A percentile compares a stretch with the other conserved stretches of the same genome.
These are phyloP conservation scores for Calonectria honghensis DNA, from an alignment of 2,329 filamentous ascomycete genomes.

Conservation along the genomic window DNA sequence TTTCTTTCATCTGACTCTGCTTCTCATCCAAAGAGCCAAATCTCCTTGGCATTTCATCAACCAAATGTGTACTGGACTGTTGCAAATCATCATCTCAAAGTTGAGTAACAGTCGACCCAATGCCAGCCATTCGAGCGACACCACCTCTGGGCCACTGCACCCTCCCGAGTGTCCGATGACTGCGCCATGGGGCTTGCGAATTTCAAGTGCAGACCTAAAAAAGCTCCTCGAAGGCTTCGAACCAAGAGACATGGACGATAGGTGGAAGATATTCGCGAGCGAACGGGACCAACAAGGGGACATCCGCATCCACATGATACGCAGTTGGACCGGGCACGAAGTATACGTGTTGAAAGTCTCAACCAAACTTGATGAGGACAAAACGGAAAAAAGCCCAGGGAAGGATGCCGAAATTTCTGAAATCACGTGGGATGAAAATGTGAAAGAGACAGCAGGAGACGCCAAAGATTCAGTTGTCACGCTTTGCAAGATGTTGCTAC, in stretches of 20 bases:
- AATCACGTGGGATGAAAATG: slow-evolving; percentile 9
- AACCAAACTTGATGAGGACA: not conserved
- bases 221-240: not conserved
- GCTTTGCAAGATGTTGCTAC: not conserved
- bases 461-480: not conserved
- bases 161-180: not conserved
- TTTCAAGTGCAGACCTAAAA: not conserved
- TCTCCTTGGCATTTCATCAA: not conserved
- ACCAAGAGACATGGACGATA: not conserved
- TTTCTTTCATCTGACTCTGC: not conserved
- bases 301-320: not conserved
- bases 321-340: slow-evolving; percentile 2
- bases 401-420: not conserved
- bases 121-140: too few relatives aligned
- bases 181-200: not conserved
- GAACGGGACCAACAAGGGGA: not conserved
- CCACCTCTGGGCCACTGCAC: not conserved
- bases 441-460: not conserved
- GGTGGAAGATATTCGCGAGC: not conserved
- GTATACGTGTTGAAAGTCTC: not conserved
- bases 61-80: not conserved
- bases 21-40: not conserved
- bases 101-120: not conserved
- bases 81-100: not conserved
- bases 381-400: not conserved